phyloP scores from a whole-genome alignment of 2,329 filamentous ascomycete genomes.

The Colletotrichum orbiculare region DNA sequence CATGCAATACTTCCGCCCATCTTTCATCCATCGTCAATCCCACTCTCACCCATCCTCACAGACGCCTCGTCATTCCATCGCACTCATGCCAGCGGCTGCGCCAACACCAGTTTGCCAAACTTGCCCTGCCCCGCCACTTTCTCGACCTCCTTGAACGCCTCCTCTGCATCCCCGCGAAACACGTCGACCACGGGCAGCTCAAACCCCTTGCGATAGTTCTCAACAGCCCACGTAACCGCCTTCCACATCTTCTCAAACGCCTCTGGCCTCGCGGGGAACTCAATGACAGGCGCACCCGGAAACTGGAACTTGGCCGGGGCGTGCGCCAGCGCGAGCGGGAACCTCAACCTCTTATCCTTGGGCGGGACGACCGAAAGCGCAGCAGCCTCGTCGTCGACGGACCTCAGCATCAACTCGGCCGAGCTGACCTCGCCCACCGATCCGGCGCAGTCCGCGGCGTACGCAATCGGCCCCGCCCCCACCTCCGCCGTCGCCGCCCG shows the following conservation, averaged over 20 bases:
- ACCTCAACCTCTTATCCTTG: neutral
- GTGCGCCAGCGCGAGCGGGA: conserved; percentile 12
- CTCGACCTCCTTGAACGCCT: conserved; percentile 15
- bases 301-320: neutral
- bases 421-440: neutral
- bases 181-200: conserved; percentile 13
- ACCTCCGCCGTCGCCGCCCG: conserved; percentile 13
- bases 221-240: conserved; percentile 1
- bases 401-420: conserved; percentile 9
- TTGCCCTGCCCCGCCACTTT: conserved; percentile 13
- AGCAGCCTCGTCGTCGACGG: neutral
- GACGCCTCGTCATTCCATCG: no score
- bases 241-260: conserved; percentile 15
- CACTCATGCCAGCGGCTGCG: conserved; percentile 12
- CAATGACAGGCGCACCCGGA: neutral
- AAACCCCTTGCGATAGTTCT: conserved; percentile 11
- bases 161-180: conserved; percentile 11
- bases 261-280: conserved; percentile 12
- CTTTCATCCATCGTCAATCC: no score
- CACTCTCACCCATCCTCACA: no score
- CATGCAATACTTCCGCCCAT: no score
- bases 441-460: conserved; percentile 31
- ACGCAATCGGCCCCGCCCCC: conserved; percentile 11
- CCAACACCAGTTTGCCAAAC: conserved; percentile 21
- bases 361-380: neutral